These are phyloP conservation scores for Ceriops tagal DNA, from an alignment of 345 rosid genomes.

Conservation along the genomic window DNA sequence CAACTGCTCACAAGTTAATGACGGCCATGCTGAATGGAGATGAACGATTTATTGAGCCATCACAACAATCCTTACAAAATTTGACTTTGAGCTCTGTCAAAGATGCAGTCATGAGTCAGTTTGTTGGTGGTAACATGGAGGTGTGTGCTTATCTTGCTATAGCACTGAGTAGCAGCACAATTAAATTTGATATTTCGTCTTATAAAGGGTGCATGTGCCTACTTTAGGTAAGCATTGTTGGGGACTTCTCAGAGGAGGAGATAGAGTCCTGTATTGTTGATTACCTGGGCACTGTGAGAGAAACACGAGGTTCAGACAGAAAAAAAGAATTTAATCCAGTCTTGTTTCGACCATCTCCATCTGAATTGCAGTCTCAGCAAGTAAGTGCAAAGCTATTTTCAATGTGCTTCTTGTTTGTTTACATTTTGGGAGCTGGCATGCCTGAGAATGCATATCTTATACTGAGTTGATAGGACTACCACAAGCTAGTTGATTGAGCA, in stretches of 20 bases:
- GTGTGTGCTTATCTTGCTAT: constrained; percentile 31
- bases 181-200: constrained; percentile 11
- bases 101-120: constrained; percentile 95
- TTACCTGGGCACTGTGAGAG: constrained; percentile 88
- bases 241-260: constrained; percentile 91
- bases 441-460: background rate
- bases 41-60: constrained; percentile 94
- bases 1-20: constrained; percentile 99
- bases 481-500: background rate
- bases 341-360: constrained; percentile 65
- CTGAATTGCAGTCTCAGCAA: constrained; percentile 74
- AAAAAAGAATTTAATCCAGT: constrained; percentile 47
- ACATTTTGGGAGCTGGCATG: constrained; percentile 1
- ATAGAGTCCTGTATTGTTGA: constrained; percentile 80
- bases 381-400: constrained; percentile 41
- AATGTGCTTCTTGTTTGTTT: background rate
- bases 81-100: constrained; percentile 67
- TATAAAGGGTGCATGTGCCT: constrained; percentile 15
- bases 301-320: constrained; percentile 40
- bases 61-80: constrained; percentile 75
- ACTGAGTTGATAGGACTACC: background rate
- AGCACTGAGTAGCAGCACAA: background rate
- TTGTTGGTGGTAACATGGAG: constrained; percentile 96
- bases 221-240: constrained; percentile 84
- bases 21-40: constrained; percentile 94